Conservation (phyloP, 2,329 filamentous ascomycete species). For the Talaromyces sp. region DNA sequence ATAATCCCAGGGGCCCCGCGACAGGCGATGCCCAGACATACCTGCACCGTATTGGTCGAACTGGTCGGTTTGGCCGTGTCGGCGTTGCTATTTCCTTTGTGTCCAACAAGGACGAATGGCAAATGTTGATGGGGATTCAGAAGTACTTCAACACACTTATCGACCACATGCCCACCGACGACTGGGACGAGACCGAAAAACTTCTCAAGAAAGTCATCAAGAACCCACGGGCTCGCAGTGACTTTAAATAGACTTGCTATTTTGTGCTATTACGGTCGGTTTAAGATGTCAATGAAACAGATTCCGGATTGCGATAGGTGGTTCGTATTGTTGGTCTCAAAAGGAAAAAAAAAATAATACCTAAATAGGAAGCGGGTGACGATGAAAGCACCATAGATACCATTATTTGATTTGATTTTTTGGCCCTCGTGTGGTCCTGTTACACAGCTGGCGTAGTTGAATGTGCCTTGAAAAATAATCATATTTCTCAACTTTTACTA, state of each 20-base stretch:
- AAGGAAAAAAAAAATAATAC: not conserved
- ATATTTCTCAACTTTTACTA: not conserved
- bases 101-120: slow-evolving; percentile 75
- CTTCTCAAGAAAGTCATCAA: slow-evolving; percentile 78
- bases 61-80: slow-evolving; percentile 91
- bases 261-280: not conserved
- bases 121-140: slow-evolving; percentile 73
- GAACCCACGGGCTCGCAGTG: slow-evolving; percentile 36
- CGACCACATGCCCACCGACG: slow-evolving; percentile 71
- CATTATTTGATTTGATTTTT: slow-evolving; percentile 13
- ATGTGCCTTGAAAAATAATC: no score
- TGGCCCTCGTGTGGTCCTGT: not conserved
- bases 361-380: not conserved
- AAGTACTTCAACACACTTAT: slow-evolving; percentile 75
- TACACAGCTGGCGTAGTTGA: not conserved
- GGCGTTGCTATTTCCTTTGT: slow-evolving; percentile 96
- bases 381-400: slow-evolving; percentile 27
- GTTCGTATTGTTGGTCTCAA: not conserved
- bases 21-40: slow-evolving; percentile 89
- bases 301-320: not conserved
- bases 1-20: slow-evolving; percentile 51
- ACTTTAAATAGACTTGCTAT: slow-evolving; percentile 19
- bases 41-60: slow-evolving; percentile 94
- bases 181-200: slow-evolving; percentile 87
- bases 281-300: not conserved